Base-by-base conservation (phyloP, 768 basidiomycete species). In the Leucocoprinus sp. region DNA sequence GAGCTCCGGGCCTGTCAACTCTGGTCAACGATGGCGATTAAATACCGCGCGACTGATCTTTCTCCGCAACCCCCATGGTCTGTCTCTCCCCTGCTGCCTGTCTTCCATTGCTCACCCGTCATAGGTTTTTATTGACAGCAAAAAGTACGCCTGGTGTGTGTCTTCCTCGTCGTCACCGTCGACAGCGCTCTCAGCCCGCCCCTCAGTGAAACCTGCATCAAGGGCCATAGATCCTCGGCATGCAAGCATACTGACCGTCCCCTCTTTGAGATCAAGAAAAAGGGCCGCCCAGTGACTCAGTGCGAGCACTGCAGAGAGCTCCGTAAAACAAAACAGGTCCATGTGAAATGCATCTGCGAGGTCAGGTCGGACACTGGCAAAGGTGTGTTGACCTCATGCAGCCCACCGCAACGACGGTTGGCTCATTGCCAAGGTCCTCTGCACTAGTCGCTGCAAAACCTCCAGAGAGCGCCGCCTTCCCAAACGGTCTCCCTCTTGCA, bases 231-330 rank as follows among this genome's bases (percentile, higher is more conserved):
- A 39, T 93, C 91, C 12, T 89, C 88, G 12, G 75, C 80, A 23
- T 95, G 92, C 67, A 82, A 80, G 58, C 92, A 95, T 60, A 84
- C 79, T 43, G 88, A 92, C 61, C 77, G 92, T 33, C 84, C 90
- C 28, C 72, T 95, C 42, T 92, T 82, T 60, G 89, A 93, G 65
- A 87, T 95, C 47, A 90, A 92, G 70, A 88, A 85, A 71, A 93
- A 95, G 60, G 92, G 92, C 2, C 77, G 92, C 31, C 92, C 92
- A 1, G 76, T 91, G 19, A 90, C 93, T 6, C 92, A 95, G 62
- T 96, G 93, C 64, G 78, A 81, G 55, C 81, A 83, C 57, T 95
- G 93, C 64, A 78, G 89, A 52, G 81, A 90, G 58, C 70, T 87
- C 45, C 74, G 92, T 41, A 87, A 89, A 73, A 83, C 79, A 50